Conservation (phyloP, 345 rosid species). For the Xanthoceras sorbifolium region DNA sequence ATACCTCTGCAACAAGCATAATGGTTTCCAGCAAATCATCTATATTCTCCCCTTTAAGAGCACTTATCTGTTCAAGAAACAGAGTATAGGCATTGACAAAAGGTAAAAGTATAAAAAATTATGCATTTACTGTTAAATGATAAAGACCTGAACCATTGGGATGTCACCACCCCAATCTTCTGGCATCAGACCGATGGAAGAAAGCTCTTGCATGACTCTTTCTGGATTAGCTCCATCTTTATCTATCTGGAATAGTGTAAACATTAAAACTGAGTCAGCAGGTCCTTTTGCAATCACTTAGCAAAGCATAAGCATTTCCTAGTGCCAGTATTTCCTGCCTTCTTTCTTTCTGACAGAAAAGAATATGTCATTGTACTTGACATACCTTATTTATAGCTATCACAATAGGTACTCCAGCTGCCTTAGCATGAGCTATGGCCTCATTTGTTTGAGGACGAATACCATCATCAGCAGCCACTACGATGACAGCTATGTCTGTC, state of each 20-base stretch:
- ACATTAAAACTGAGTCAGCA: constrained; percentile 23
- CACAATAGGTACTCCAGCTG: constrained; percentile 93
- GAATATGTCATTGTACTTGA: constrained; percentile 3
- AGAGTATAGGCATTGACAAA: constrained; percentile 30
- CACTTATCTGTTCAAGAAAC: constrained; percentile 79
- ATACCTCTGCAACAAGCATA: constrained; percentile 98
- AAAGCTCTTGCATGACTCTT: constrained; percentile 97
- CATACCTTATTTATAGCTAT: constrained; percentile 90
- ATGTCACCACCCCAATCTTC: constrained; percentile 98
- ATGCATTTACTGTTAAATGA: constrained; percentile 22
- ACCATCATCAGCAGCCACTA: constrained; percentile 99
- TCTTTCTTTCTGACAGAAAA: constrained; percentile 15
- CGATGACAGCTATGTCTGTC: constrained; percentile 92
- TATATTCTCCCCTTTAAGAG: constrained; percentile 83
- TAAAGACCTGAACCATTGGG: constrained; percentile 91
- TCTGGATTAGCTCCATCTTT: constrained; percentile 97
- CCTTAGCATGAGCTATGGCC: constrained; percentile 98
- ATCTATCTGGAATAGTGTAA: constrained; percentile 65
- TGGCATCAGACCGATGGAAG: constrained; percentile 94
- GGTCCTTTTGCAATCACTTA: constrained; percentile 14
- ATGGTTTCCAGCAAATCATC: constrained; percentile 90
- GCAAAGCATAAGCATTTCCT: constrained; percentile 21
- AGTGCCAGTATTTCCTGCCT: constrained; percentile 16
- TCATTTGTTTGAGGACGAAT: constrained; percentile 97
- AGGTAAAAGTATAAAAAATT: constrained; percentile 26